Base-by-base conservation (phyloP, 176 grass and related monocot genomes). In the Eleusine coracana region DNA sequence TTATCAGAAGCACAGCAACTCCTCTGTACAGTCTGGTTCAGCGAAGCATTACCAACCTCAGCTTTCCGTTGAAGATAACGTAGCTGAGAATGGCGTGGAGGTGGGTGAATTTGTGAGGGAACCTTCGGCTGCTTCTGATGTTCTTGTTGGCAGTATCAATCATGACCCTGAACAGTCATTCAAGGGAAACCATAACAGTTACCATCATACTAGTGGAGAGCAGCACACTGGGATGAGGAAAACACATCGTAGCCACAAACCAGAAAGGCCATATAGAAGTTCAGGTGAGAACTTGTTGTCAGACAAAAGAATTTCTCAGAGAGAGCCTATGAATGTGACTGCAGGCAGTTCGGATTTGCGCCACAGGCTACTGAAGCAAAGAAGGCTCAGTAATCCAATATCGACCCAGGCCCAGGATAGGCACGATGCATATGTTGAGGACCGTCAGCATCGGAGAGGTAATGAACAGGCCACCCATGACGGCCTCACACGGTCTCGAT, bases 291-390 rank as follows among this genome's bases (percentile, higher is more conserved):
- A 67, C 21, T 71, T 88, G 62, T 38, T 41, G 9, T 71, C 85
- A 2, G 81, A 81, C 37, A 74, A 80, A 81, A 86, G 70, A 75
- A 68, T 69, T 90, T 66, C 80, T 0, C 64, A 86, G 49, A 73
- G 71, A 73, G 86, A 81, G 11, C 28, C 62, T 61, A 46, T 71
- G 38, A 36, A 46, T 34, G 68, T 41, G 14, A 46, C 38, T 63
- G 69, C 88, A 28, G 40, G 49, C 15, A 70, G 70, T 42, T 91
- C 83, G 9, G 88, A 94, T 74, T 69, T 94, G 67, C 88, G 88
- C 46, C 88, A 94, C 66, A 80, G 66, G 71, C 83, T 94, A 85
- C 73, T 87, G 70, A 90, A 94, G 63, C 87, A 76, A 80, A 87
- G 90, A 86, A 86, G 75, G 73, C 78, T 83, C 31, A 80, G 63